A percentile compares a stretch with the other conserved stretches of the same genome.
These are phyloP conservation scores for Xylariaceae sp. DNA, from an alignment of 2,329 filamentous ascomycete species.

Conservation along the genomic window DNA sequence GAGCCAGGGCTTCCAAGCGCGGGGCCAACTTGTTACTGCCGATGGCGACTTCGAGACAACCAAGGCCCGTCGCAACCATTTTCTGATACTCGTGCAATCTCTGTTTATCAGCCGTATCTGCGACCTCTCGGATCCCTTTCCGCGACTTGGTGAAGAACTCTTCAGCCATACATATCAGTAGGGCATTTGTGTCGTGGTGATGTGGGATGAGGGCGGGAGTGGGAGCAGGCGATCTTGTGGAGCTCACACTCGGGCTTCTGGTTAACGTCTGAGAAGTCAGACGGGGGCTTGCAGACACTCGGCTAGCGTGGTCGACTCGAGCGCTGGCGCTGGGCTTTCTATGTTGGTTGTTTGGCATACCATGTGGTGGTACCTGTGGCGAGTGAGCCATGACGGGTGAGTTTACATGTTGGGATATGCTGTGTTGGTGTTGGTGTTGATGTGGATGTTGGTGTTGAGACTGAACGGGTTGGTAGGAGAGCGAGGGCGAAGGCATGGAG, in stretches of 20 bases:
- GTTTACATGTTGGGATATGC: slow-evolving; percentile 31
- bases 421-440: slow-evolving; percentile 32
- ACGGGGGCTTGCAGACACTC: slow-evolving; percentile 42
- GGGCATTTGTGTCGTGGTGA: slow-evolving; percentile 56
- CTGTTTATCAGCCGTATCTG: slow-evolving; percentile 55
- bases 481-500: slow-evolving; percentile 18
- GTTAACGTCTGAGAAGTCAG: slow-evolving; percentile 36
- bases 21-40: slow-evolving; percentile 66
- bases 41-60: slow-evolving; percentile 73
- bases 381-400: slow-evolving; percentile 37
- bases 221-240: slow-evolving; percentile 40
- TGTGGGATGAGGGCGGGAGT: slow-evolving; percentile 50
- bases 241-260: slow-evolving; percentile 43
- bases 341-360: slow-evolving; percentile 30
- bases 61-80: slow-evolving; percentile 73
- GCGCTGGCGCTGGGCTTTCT: slow-evolving; percentile 27
- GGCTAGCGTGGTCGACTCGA: slow-evolving; percentile 36
- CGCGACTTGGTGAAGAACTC: slow-evolving; percentile 76
- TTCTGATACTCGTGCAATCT: slow-evolving; percentile 72
- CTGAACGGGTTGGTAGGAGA: slow-evolving; percentile 17
- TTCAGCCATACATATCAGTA: slow-evolving; percentile 75
- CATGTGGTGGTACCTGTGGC: slow-evolving; percentile 35
- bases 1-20: slow-evolving; percentile 70
- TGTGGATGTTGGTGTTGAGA: slow-evolving; percentile 39
- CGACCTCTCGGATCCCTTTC: slow-evolving; percentile 55